Evolutionary conservation across 1,284 basidiomycete genomes (phyloP), one percentile per base, ranked within the genome.

Genomic region (Malassezia psittaci): DNA sequence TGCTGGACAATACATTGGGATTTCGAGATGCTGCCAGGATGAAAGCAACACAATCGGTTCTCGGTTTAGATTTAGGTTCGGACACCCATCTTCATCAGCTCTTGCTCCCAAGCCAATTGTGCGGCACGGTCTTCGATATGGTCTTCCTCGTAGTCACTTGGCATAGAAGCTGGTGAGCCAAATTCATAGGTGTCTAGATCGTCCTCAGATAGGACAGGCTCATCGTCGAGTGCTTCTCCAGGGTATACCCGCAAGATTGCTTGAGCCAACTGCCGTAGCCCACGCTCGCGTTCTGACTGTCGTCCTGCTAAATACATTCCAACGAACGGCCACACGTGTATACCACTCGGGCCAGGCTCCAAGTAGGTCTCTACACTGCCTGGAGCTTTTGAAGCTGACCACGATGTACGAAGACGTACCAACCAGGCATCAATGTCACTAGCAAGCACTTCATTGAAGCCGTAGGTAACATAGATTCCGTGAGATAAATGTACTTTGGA

Each of bases 291-390:
- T 51, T 74, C 67, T 6, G 36, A 21, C 41, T 65, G 62, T 15
- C 57, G 56, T 29, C 65, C 64, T 5, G 68, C 72, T 0, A 73
- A 59, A 39, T 72, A 69, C 65, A 73, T 72, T 12, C 63, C 60
- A 29, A 72, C 67, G 33, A 74, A 71, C 3, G 72, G 72, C 72
- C 72, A 74, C 15, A 69, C 68, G 38, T 74, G 72, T 13, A 74
- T 69, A 10, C 72, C 72, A 5, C 59, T 62, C 2, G 65, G 62
- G 0, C 70, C 70, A 37, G 61, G 62, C 46, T 73, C 67, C 18
- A 73, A 64, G 9, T 59, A 57, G 11, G 60, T 65, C n/a, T 63
- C 62, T 10, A 69, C 45, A 57, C 59, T 67, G 19, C 64, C 57
- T 7, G 47, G 51, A 36, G 33, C 35, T 5, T 7, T 51, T 39